Evolutionary conservation across 2,329 filamentous ascomycete genomes (phyloP).

Genomic region (Aspergillus jensenii): DNA sequence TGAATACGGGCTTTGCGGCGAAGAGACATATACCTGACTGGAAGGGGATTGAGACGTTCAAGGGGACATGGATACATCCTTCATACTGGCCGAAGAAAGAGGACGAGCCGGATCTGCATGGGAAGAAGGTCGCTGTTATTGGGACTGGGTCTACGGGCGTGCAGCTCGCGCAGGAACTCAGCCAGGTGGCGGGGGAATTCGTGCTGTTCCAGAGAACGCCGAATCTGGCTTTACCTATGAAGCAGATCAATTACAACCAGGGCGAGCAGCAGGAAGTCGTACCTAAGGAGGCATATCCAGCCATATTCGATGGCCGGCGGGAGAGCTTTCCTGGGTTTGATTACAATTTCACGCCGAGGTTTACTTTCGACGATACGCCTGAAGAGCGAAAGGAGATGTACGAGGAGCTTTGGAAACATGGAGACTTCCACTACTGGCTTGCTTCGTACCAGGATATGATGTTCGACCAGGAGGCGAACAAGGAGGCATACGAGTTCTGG

Average conservation of each 20-base stretch:
- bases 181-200: conserved; percentile 52
- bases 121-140: conserved; percentile 53
- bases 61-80: conserved; percentile 55
- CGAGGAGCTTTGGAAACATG: conserved; percentile 50
- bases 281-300: background rate
- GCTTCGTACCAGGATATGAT: conserved; percentile 56
- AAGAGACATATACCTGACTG: conserved; percentile 45
- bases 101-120: conserved; percentile 44
- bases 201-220: conserved; percentile 66
- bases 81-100: conserved; percentile 51
- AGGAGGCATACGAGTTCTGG: conserved; percentile 57
- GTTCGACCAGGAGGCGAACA: conserved; percentile 49
- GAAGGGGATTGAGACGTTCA: conserved; percentile 45
- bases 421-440: conserved; percentile 59
- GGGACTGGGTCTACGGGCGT: conserved; percentile 57
- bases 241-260: conserved; percentile 45
- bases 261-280: background rate
- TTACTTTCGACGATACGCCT: conserved; percentile 55
- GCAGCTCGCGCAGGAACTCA: conserved; percentile 60
- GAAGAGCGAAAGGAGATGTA: conserved; percentile 53
- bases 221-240: conserved; percentile 65
- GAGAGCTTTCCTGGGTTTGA: conserved; percentile 60
- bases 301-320: conserved; percentile 54
- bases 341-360: conserved; percentile 56
- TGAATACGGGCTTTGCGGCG: conserved; percentile 48